Evolutionary conservation across 2,329 filamentous ascomycete species (phyloP), one percentile per base, ranked within the genome.

Genomic region (Pezicula rhizophila): DNA sequence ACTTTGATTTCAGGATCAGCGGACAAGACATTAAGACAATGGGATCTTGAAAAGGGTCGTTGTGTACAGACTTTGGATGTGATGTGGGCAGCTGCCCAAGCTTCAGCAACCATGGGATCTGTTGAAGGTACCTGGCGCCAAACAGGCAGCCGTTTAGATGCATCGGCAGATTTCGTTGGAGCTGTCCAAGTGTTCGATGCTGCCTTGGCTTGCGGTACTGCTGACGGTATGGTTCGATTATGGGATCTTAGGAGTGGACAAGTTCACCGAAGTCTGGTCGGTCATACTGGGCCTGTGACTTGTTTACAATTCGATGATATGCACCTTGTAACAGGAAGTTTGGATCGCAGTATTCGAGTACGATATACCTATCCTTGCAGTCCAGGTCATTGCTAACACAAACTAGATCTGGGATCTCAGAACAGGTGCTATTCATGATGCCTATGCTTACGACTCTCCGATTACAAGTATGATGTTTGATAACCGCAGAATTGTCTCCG

Each of bases 401-500:
- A 11, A 23, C n/a, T 63, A 97, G 91, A 97, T 99, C 65, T 99
- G 93, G 93, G 93, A 99, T 69, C 85, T 99, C 49, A 87, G 93
- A 47, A 97, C 90, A 11, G 93, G 93, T 41, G 91, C 90, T 31
- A 96, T 99, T 59, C 87, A 87, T 66, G 93, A 99, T 66, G 93
- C 92, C 15, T 99, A 91, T 67, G 93, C 92, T 18, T 99, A 97
- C 70, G 91, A 97, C 63, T 78, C 88, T 61, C 83, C 91, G 0
- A 80, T 99, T 49, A 95, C 90, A 28, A 89, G 85, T 73, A 96
- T 97, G 90, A 95, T 95, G 85, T 99, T 99, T 66, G 93, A 99
- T 68, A 72, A 81, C 12, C 84, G 91, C 46, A 82, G 91, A 45
- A 99, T 99, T 57, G 90, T 93, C 31, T 82, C 87, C 46, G 92